A percentile compares a stretch with the other conserved stretches of the same genome.
phyloP scores from a whole-genome alignment of 768 basidiomycete genomes.

The Boletus vinaceobasis region DNA sequence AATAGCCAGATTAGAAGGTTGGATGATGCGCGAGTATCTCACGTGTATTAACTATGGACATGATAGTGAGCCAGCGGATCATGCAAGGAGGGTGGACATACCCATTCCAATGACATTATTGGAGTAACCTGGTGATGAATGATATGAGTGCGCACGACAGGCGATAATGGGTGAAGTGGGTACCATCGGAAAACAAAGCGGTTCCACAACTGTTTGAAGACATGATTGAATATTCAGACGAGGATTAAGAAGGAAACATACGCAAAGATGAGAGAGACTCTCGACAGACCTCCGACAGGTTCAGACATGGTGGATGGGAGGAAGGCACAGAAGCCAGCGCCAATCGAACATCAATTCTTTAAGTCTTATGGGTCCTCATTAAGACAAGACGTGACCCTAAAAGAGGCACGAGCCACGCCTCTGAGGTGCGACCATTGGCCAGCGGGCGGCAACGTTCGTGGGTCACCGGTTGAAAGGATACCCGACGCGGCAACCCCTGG shows the following conservation, averaged over 20 bases:
- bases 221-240: background rate
- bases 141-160: conserved; percentile 1
- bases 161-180: background rate
- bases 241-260: conserved; percentile 33
- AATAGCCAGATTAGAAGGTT: background rate
- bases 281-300: conserved; percentile 31
- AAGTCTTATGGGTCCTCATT: conserved; percentile 11
- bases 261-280: conserved; percentile 86
- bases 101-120: conserved; percentile 77
- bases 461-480: background rate
- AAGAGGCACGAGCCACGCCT: background rate
- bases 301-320: conserved; percentile 18
- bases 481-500: background rate
- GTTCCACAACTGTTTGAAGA: conserved; percentile 65
- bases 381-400: background rate
- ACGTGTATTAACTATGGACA: conserved; percentile 62
- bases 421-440: conserved; percentile 8
- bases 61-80: background rate
- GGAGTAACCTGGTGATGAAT: conserved; percentile 57
- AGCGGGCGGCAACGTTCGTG: conserved; percentile 22
- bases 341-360: background rate
- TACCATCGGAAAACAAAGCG: conserved; percentile 84
- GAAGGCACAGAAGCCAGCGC: background rate
- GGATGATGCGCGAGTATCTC: conserved; percentile 19
- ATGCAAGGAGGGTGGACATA: conserved; percentile 34